phyloP scores from a whole-genome alignment of 2,329 filamentous ascomycete genomes.

The Fonsecaea multimorphosa region DNA sequence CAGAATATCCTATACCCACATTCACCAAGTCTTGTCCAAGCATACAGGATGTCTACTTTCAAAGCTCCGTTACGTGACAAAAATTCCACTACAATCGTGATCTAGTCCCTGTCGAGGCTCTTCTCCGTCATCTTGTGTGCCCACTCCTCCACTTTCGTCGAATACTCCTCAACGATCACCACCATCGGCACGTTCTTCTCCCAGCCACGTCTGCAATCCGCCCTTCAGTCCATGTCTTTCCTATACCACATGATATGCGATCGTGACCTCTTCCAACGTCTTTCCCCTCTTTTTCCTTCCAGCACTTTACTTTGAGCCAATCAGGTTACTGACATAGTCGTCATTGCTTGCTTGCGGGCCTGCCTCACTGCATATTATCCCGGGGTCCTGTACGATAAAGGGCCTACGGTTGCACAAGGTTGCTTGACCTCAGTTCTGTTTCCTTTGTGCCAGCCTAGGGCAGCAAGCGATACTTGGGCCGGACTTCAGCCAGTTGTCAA shows the following conservation, averaged over 20 bases:
- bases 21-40: not conserved
- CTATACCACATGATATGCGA: conserved; percentile 21
- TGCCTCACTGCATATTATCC: not conserved
- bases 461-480: not conserved
- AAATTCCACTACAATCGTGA: not conserved
- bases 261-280: conserved; percentile 1
- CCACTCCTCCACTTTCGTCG: not conserved
- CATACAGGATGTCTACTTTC: conserved; percentile 1
- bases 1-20: conserved; percentile 15
- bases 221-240: not conserved
- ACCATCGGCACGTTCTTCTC: not conserved
- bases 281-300: conserved; percentile 7
- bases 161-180: conserved; percentile 1
- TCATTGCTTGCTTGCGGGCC: conserved; percentile 8
- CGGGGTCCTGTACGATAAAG: not conserved
- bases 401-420: conserved; percentile 3
- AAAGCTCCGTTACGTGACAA: conserved; percentile 6
- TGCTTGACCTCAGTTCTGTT: conserved; percentile 11
- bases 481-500: not conserved
- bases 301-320: conserved; percentile 2
- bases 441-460: not conserved
- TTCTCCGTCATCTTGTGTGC: conserved; percentile 8
- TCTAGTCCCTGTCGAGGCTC: conserved; percentile 6
- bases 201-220: not conserved
- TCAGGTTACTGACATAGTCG: not conserved